Evolutionary conservation across 345 rosid species (phyloP), one percentile per base, ranked within the genome.

Genomic region (Microthlaspi erraticum): DNA sequence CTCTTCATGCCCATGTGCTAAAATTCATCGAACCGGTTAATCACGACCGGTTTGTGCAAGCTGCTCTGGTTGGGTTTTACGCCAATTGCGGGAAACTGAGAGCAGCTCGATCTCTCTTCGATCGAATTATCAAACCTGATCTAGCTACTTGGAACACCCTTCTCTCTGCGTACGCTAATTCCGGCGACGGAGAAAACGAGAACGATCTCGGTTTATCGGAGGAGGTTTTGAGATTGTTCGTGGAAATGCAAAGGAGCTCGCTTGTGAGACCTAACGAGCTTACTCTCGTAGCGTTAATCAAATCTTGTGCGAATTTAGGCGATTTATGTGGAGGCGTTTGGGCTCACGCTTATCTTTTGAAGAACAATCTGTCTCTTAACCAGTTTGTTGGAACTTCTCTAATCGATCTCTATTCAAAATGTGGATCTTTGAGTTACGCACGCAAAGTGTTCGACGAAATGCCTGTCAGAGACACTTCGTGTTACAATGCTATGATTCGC

Each of bases 71-170:
- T 23, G 77, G 79, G 58, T 86, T 85, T 64, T 83, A 89, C 20
- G 87, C 84, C 10, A 80, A 68, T 51, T 72, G 64, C 49, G 89
- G 88, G 54, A 71, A 71, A 54, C 61, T 87, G 73, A 76, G 69
- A 45, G 75, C 59, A 49, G 89, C 91, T 58, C 75, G 86, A 18
- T 64, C 60, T 45, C 5, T 89, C 71, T 89, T 89, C 50, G 76
- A 81, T 64, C 84, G 73, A 53, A 87, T 86, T 46, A 52, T 43
- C 10, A 64, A 49, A 44, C 93, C 89, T 4, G 88, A 89, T 84
- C 83, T 86, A 62, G 83, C 86, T 14, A 69, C 81, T 1, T 87
- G 96, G 90, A 89, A 89, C 45, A 78, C 86, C 11, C 68, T 85
- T 41, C 74, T 89, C n/a, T 32, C 72, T 66, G 89, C 91, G 20